Percentiles rank a stretch among this genome's conserved stretches.
Evolutionary conservation across 768 basidiomycete genomes (phyloP).

Genomic region (Rhodotorula babjevae): DNA sequence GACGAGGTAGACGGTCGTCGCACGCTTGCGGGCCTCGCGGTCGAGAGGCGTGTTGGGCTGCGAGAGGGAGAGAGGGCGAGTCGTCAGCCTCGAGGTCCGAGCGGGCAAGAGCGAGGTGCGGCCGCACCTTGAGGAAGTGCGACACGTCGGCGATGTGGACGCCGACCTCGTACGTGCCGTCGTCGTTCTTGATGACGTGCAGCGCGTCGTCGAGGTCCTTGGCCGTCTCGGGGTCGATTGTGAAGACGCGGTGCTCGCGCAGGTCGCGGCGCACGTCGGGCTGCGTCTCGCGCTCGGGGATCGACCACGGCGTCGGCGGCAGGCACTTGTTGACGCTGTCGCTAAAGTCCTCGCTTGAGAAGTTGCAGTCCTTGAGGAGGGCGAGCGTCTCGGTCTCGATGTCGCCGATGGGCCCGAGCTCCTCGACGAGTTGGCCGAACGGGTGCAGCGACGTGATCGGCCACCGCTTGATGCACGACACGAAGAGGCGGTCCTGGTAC

Average conservation of each 20-base stretch:
- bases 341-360: constrained; percentile 85
- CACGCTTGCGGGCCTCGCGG: constrained; percentile 93
- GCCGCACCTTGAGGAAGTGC: constrained; percentile 69
- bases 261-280: constrained; percentile 82
- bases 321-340: constrained; percentile 93
- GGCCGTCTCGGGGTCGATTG: constrained; percentile 82
- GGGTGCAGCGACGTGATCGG: constrained; percentile 87
- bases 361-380: constrained; percentile 95
- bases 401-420: constrained; percentile 96
- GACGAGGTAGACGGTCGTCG: constrained; percentile 86
- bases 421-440: constrained; percentile 95
- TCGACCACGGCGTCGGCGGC: constrained; percentile 89
- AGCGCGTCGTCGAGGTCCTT: constrained; percentile 94
- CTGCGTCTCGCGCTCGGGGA: constrained; percentile 40
- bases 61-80: background rate
- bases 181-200: constrained; percentile 79
- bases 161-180: constrained; percentile 86
- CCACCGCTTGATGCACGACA: constrained; percentile 97
- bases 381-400: constrained; percentile 97
- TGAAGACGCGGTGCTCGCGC: constrained; percentile 77
- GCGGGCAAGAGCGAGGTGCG: background rate
- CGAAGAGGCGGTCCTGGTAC: constrained; percentile 85
- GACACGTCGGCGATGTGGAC: constrained; percentile 97
- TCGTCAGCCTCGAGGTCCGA: background rate
- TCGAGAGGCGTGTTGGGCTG: constrained; percentile 74